phyloP scores from a whole-genome alignment of 2,329 filamentous ascomycete species.

The Neonectria sp. region DNA sequence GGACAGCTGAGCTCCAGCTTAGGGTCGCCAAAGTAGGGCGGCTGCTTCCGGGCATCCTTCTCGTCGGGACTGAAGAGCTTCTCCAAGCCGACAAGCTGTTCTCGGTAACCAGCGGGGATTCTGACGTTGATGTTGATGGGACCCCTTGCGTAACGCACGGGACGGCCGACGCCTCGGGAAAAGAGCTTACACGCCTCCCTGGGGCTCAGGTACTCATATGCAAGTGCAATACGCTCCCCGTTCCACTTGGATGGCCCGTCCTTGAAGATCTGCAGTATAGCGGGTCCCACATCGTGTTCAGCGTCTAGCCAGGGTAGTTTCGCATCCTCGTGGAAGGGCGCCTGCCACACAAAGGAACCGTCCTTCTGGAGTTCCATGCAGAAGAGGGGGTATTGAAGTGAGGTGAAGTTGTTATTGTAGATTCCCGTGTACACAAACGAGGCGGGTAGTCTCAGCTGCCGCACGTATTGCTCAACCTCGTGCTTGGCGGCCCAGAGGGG shows the following conservation, averaged over 20 bases:
- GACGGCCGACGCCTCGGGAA: slow-evolving; percentile 81
- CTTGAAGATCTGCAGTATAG: slow-evolving; percentile 94
- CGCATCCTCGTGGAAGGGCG: slow-evolving; percentile 91
- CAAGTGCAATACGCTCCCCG: slow-evolving; percentile 83
- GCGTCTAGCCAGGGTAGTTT: slow-evolving; percentile 96
- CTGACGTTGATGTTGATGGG: slow-evolving; percentile 89
- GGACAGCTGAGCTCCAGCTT: slow-evolving; percentile 77
- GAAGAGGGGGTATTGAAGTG: slow-evolving; percentile 91
- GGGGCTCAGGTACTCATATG: slow-evolving; percentile 91
- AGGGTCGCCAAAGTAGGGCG: slow-evolving; percentile 74
- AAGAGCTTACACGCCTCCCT: slow-evolving; percentile 87
- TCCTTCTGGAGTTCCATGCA: slow-evolving; percentile 92
- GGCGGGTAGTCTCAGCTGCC: slow-evolving; percentile 84
- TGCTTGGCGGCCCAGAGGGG: slow-evolving; percentile 96
- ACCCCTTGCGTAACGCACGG: slow-evolving; percentile 82
- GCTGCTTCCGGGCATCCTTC: slow-evolving; percentile 69
- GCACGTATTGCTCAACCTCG: slow-evolving; percentile 91
- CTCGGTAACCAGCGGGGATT: slow-evolving; percentile 89
- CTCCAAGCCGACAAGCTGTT: slow-evolving; percentile 83
- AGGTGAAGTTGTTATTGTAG: slow-evolving; percentile 99
- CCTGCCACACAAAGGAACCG: slow-evolving; percentile 92
- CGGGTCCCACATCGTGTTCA: slow-evolving; percentile 95
- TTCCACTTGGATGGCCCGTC: slow-evolving; percentile 91
- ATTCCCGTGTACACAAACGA: slow-evolving; percentile 98
- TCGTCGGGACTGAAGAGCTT: slow-evolving; percentile 69